Evolutionary conservation across 1,284 basidiomycete species (phyloP), one percentile per base, ranked within the genome.

Genomic region (Trametes versicolor): DNA sequence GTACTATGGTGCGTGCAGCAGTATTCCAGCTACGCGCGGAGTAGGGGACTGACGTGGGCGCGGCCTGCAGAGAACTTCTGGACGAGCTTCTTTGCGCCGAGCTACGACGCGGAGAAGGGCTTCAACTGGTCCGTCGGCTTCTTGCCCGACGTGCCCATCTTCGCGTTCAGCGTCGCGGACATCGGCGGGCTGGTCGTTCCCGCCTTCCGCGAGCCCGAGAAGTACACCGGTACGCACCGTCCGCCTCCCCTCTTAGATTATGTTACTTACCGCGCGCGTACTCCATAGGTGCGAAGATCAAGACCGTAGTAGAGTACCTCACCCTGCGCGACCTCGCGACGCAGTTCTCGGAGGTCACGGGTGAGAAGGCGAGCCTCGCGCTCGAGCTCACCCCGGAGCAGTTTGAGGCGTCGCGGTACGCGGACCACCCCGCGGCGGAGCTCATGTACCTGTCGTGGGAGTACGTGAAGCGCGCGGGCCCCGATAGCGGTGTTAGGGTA

Each of bases 381-480:
- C 25, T 62, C 61, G 61, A 62, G 61, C 61, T 62, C 61, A 62
- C 61, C n/a, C 61, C 61, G 23, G 61, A 62, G 49, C 53, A 56
- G 39, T 62, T 62, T 39, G 61, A 56, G 37, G 61, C 54, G 15
- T 57, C 61, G 37, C 61, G 61, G 15, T n/a, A 62, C 39, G 61
- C 61, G 15, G 61, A 62, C 49, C 61, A 62, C 21, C 61, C 61
- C 49, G 49, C 54, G 0, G 61, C 61, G 32, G 61, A 62, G 49
- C 48, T 57, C 37, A 62, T 62, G 61, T 62, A 62, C 48, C 61
- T 62, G 48, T 62, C 61, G 0, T 62, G 61, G 61, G 61, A 62
- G 48, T 62, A 50, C 39, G 61, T 62, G 17, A 25, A 32, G 9
- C 54, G 61, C 27, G 47, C 61, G 15, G 61, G 61, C 1, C 61